Evolutionary conservation across 768 basidiomycete genomes (phyloP).

Genomic region (Leccinum subtestaceum): DNA sequence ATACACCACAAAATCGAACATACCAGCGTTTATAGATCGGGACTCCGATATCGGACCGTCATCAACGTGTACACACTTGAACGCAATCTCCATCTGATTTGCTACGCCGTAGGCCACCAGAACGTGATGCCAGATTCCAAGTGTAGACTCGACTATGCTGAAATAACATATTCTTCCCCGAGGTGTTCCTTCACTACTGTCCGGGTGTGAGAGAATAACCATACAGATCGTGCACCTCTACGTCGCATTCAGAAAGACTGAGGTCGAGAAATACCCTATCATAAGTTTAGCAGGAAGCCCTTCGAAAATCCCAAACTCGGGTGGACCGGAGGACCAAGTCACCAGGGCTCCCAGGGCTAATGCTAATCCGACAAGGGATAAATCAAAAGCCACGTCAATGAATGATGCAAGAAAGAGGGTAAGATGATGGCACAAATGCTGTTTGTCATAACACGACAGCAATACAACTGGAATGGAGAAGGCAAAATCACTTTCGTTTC

Average conservation of each 20-base stretch:
- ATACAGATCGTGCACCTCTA: neutral
- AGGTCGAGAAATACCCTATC: neutral
- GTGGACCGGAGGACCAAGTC: neutral
- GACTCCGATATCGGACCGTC: neutral
- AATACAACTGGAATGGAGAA: conserved; percentile 29
- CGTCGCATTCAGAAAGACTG: neutral
- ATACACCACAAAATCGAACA: conserved; percentile 5
- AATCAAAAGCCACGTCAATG: too few relatives aligned
- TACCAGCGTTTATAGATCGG: neutral
- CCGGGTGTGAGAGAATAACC: neutral
- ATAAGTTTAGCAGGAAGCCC: conserved; percentile 1
- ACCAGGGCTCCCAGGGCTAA: neutral
- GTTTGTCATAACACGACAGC: conserved; percentile 2
- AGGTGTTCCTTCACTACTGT: neutral
- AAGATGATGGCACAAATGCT: neutral
- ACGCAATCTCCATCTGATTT: neutral
- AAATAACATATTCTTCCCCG: neutral
- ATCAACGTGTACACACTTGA: conserved; percentile 5
- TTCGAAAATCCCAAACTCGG: neutral
- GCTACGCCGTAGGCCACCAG: neutral
- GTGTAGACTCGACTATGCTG: neutral
- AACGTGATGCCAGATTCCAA: neutral
- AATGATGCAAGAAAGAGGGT: neutral
- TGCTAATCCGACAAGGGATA: neutral
- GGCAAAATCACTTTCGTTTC: too few relatives aligned